Percentiles rank a stretch among this genome's conserved stretches.
Evolutionary conservation across 208 protist genomes (phyloP).

Genomic region (Acanthamoeba lenticulata): DNA sequence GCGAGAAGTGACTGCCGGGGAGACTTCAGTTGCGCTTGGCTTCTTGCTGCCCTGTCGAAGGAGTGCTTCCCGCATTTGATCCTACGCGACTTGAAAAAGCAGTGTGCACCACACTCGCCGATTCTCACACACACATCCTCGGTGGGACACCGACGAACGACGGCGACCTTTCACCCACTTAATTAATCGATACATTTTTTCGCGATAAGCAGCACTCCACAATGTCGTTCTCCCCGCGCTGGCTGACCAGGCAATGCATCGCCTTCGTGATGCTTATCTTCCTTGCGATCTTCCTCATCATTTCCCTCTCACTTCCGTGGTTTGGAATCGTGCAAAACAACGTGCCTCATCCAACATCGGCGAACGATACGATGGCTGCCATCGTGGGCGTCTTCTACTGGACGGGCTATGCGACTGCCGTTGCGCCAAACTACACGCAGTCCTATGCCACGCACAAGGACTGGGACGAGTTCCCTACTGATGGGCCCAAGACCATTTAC

Average conservation of each 20-base stretch:
- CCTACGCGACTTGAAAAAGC: background rate
- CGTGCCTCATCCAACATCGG: conserved; percentile 26
- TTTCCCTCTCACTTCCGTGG: conserved; percentile 47
- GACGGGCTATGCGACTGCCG: conserved; percentile 13
- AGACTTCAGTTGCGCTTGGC: background rate
- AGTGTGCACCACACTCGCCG: background rate
- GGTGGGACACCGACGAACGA: too few species aligned
- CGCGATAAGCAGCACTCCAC: too few species aligned
- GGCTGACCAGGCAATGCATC: conserved; percentile 60
- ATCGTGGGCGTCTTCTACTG: conserved; percentile 5
- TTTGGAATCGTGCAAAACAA: conserved; percentile 54
- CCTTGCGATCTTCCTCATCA: conserved; percentile 24
- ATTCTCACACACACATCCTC: background rate
- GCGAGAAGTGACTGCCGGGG: conserved; percentile 2
- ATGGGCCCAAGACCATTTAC: conserved; percentile 36
- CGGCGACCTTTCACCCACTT: too few species aligned
- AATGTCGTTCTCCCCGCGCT: background rate
- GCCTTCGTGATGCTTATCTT: conserved; percentile 55
- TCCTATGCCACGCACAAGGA: conserved; percentile 3
- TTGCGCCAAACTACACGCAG: conserved; percentile 37
- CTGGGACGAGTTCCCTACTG: conserved; percentile 55
- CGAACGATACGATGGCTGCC: background rate
- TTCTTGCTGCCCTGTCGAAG: background rate
- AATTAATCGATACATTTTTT: too few species aligned
- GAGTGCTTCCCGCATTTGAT: background rate